Evolutionary conservation across 495 filamentous ascomycete species (phyloP), one percentile per base, ranked within the genome.

Genomic region (Penicillium odoratum): DNA sequence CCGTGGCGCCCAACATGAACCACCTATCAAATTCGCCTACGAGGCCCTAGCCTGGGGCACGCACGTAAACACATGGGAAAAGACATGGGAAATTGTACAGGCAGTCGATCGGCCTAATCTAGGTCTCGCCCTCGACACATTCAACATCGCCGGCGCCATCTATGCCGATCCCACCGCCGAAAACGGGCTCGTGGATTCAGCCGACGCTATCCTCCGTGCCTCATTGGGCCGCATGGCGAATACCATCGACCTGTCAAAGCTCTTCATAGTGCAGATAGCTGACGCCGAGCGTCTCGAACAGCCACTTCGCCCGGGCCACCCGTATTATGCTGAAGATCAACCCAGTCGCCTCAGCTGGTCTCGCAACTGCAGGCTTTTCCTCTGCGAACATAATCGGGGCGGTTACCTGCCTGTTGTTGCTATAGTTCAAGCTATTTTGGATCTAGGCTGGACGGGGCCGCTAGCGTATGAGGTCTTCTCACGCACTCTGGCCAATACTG

Each of bases 11-110:
- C 21, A 21, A 21, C 21, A 21, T 21, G 2, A 21, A 21, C 21
- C 21, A 21, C 79, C 79, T 3, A 75, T 90, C 18, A 78, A 81
- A 7, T 61, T 90, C 57, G 86, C 86, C 8, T 91, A 91, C 64
- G 88, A 92, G 69, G 80, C 79, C 33, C 77, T 91, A 4, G 84
- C 82, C 45, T 91, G 87, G 85, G 88, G 85, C 29, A 89, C 88
- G 2, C 78, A 83, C 57, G 73, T 85, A 48, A 81, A 89, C 68
- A 83, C 78, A 70, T 90, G 88, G 88, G 86, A 91, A 62, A 68
- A 74, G 48, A 81, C 75, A 60, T 92, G 87, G 86, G 79, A 86
- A 25, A 70, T 91, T 8, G 82, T 89, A 1, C 60, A 73, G 51
- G 69, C 66, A 18, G 87, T 89, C 45, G 74, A 89, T 64, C 70